Percentiles rank a stretch among this genome's conserved stretches.
These are phyloP conservation scores for Leucosporidium creatinivorum DNA, from an alignment of 768 basidiomycete genomes.

Conservation along the genomic window DNA sequence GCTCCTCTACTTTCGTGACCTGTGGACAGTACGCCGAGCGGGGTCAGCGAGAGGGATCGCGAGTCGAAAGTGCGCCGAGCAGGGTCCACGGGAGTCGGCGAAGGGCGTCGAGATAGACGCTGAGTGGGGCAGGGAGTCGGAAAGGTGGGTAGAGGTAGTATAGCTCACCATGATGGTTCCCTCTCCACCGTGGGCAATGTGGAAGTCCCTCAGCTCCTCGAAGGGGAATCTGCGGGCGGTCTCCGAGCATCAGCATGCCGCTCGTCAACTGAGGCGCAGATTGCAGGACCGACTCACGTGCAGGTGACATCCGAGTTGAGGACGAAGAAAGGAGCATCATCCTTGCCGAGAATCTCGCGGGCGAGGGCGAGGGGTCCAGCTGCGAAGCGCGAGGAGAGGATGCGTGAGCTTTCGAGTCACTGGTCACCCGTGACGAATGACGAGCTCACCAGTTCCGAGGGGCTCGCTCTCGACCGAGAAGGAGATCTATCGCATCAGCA, in stretches of 20 bases:
- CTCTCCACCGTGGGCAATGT: conserved; percentile 46
- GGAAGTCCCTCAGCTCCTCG: conserved; percentile 49
- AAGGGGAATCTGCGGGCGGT: conserved; percentile 42
- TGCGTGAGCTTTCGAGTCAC: not conserved
- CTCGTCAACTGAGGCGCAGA: too few relatives aligned
- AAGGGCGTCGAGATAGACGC: too few relatives aligned
- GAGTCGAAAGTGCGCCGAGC: too few relatives aligned
- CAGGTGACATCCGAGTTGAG: conserved; percentile 50
- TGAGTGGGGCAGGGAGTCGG: too few relatives aligned
- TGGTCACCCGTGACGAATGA: too few relatives aligned
- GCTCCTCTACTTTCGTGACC: conserved; percentile 49
- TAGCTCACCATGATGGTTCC: conserved; percentile 46
- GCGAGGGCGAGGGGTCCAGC: conserved; percentile 49
- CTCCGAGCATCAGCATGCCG: too few relatives aligned
- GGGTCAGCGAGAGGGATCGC: too few relatives aligned
- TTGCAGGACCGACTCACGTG: conserved; percentile 23
- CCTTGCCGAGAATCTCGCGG: conserved; percentile 46
- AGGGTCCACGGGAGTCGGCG: too few relatives aligned
- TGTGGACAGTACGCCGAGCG: not conserved
- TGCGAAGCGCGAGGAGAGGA: conserved; percentile 11
- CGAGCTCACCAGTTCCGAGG: conserved; percentile 44
- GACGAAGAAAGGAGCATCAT: conserved; percentile 50
- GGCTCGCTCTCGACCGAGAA: conserved; percentile 49
- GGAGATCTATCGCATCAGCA: conserved; percentile 38
- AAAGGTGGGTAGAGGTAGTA: not conserved